Evolutionary conservation across 1,139 yeast genomes (phyloP).

Genomic region (Suhomyces anneliseae): DNA sequence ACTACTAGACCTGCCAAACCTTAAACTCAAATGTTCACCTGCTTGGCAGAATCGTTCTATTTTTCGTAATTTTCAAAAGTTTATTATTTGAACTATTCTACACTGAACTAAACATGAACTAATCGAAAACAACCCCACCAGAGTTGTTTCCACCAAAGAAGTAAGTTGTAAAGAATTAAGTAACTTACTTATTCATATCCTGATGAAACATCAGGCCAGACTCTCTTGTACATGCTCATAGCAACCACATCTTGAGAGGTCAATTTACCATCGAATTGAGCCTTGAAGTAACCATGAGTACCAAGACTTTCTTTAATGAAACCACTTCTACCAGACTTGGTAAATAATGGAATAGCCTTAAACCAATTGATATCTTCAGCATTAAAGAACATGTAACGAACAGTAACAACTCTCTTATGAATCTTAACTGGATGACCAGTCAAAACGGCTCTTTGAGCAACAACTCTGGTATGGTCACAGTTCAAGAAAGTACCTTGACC

Average conservation of each 20-base stretch:
- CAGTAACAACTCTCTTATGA: conserved; percentile 87
- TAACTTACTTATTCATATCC: conserved; percentile 18
- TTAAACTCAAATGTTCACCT: too few relatives aligned
- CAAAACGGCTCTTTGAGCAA: conserved; percentile 84
- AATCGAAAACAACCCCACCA: background rate
- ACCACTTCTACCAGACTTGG: conserved; percentile 90
- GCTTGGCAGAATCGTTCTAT: too few relatives aligned
- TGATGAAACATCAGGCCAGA: conserved; percentile 69
- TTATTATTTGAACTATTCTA: conserved; percentile 1
- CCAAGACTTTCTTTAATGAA: conserved; percentile 94
- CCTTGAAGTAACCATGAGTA: conserved; percentile 97
- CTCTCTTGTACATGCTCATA: conserved; percentile 90
- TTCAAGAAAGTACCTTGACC: conserved; percentile 92
- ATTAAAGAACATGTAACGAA: conserved; percentile 97
- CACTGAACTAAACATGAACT: conserved; percentile 6
- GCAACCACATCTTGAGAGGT: conserved; percentile 92
- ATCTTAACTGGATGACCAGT: conserved; percentile 97
- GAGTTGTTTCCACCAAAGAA: too few relatives aligned
- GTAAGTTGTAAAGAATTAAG: too few relatives aligned
- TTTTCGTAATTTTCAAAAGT: background rate
- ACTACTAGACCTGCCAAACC: too few relatives aligned
- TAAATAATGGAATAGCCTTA: conserved; percentile 88
- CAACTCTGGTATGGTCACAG: conserved; percentile 78
- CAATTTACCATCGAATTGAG: conserved; percentile 88
- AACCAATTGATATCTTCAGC: conserved; percentile 86